Conservation (phyloP, 495 filamentous ascomycete species). For the Chaetomium fimeti region DNA sequence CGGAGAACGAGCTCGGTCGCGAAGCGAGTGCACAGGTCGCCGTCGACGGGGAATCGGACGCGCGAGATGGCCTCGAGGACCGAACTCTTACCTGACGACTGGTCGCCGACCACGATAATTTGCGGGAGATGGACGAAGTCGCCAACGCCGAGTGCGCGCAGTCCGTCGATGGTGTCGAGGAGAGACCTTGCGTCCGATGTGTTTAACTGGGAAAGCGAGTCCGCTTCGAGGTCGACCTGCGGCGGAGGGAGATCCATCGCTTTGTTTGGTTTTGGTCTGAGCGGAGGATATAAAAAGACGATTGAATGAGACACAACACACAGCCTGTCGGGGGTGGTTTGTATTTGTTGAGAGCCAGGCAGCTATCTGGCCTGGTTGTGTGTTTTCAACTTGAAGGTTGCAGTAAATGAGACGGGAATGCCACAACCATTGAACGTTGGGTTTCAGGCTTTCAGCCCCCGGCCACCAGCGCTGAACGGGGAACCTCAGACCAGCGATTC, state of each 20-base stretch:
- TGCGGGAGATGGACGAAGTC: constrained; percentile 20
- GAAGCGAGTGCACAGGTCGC: constrained; percentile 55
- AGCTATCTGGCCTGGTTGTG: no score
- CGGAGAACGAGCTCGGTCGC: constrained; percentile 58
- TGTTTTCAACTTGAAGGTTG: not conserved
- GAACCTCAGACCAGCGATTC: not conserved
- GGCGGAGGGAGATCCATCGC: not conserved
- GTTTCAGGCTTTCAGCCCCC: not conserved
- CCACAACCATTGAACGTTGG: not conserved
- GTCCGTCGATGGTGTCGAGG: constrained; percentile 19
- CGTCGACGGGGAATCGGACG: constrained; percentile 56
- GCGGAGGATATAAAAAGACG: not conserved
- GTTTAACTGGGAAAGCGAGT: not conserved
- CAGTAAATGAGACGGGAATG: not conserved
- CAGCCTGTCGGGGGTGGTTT: no score
- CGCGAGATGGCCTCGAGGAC: constrained; percentile 68
- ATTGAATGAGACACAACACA: not conserved
- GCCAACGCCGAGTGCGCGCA: constrained; percentile 10
- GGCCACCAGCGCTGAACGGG: not conserved
- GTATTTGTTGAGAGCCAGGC: no score
- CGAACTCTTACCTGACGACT: constrained; percentile 64
- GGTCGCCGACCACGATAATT: constrained; percentile 25
- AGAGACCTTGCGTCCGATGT: not conserved
- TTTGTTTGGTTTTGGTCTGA: not conserved
- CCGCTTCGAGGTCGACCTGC: not conserved